These are phyloP conservation scores for Phialophora macrospora DNA, from an alignment of 2,329 filamentous ascomycete genomes.

Conservation along the genomic window DNA sequence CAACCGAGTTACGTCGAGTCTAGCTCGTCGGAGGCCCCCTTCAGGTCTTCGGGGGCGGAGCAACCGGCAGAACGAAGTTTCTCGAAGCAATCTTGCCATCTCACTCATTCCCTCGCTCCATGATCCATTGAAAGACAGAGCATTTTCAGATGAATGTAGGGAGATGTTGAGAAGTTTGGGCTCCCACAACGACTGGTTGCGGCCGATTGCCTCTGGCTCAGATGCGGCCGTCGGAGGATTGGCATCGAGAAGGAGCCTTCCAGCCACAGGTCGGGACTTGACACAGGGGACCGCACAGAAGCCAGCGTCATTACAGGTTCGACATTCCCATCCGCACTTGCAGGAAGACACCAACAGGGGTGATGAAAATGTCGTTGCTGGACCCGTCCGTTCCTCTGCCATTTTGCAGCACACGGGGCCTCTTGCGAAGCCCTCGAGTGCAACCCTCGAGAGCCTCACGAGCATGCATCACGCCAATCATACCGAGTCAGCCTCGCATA, in stretches of 20 bases:
- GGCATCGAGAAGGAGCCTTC: background rate
- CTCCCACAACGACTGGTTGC: conserved; percentile 28
- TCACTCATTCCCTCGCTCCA: conserved; percentile 33
- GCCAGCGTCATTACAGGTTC: background rate
- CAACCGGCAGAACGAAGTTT: background rate
- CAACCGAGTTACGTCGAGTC: background rate
- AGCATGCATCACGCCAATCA: background rate
- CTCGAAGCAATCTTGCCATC: conserved; percentile 2
- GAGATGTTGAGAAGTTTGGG: conserved; percentile 28
- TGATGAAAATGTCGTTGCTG: background rate
- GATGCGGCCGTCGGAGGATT: background rate
- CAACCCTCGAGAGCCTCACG: background rate
- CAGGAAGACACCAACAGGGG: background rate
- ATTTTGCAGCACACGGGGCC: background rate
- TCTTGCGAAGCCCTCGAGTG: background rate
- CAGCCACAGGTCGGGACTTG: background rate
- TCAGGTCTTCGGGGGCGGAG: background rate
- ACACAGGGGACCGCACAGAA: background rate
- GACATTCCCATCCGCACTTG: background rate
- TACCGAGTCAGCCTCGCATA: background rate
- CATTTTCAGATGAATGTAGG: conserved; percentile 31
- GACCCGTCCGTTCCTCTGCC: background rate
- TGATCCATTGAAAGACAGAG: conserved; percentile 30
- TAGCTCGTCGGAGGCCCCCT: background rate
- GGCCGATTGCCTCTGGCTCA: conserved; percentile 14